Evolutionary conservation across 208 protist species (phyloP).

Genomic region (Giardia duodenalis): DNA sequence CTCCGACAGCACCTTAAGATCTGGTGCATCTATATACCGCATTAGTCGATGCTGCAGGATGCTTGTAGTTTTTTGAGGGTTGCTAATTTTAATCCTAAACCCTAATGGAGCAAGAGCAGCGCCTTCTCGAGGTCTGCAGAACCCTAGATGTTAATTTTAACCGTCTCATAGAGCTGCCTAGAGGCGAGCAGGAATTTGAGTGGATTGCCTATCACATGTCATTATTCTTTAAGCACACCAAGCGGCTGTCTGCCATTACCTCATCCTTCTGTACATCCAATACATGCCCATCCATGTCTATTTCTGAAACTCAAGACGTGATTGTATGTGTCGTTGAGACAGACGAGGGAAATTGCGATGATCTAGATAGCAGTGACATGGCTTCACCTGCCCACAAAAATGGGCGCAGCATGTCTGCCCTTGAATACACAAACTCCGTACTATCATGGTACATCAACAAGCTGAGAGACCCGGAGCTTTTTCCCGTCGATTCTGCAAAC

Average conservation of each 20-base stretch:
- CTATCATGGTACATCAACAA: neutral
- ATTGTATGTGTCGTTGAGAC: neutral
- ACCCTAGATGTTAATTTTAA: neutral
- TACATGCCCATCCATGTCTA: neutral
- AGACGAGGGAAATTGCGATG: neutral
- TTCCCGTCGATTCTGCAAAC: neutral
- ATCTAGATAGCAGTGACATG: no score
- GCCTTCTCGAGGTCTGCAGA: neutral
- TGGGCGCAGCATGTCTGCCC: no score
- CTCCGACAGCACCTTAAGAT: neutral
- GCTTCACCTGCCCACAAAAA: no score
- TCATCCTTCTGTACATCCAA: neutral
- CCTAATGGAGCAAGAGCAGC: no score
- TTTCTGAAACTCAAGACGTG: neutral
- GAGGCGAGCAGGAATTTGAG: neutral
- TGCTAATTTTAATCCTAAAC: no score
- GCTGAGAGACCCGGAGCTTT: neutral
- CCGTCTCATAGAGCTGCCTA: neutral
- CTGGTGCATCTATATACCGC: neutral
- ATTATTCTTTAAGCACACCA: neutral
- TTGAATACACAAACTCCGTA: neutral
- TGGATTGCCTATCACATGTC: neutral
- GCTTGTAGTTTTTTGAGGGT: no score
- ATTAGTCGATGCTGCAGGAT: no score
- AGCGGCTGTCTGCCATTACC: neutral